These are phyloP conservation scores for Lactifluus rugatus DNA, from an alignment of 768 basidiomycete species.

Conservation along the genomic window DNA sequence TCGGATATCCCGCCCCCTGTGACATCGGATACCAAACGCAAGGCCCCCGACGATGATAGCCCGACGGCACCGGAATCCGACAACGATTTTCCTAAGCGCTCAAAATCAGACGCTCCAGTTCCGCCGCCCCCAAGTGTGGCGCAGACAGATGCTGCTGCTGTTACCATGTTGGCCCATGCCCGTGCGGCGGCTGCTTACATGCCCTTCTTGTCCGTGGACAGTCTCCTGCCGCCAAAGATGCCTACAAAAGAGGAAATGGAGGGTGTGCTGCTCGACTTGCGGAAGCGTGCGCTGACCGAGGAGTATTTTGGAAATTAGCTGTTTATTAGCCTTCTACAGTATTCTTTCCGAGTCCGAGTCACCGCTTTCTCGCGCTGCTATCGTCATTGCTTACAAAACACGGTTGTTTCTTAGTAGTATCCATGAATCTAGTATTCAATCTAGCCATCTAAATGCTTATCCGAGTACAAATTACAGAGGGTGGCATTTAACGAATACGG, in stretches of 20 bases:
- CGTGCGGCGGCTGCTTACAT: conserved; percentile 60
- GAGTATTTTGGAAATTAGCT: conserved; percentile 54
- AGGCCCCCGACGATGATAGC: conserved; percentile 40
- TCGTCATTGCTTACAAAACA: background rate
- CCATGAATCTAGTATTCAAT: background rate
- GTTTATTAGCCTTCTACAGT: background rate
- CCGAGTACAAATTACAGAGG: background rate
- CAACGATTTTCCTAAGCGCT: conserved; percentile 25
- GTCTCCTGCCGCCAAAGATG: conserved; percentile 66
- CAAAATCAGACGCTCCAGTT: conserved; percentile 22
- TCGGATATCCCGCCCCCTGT: conserved; percentile 20
- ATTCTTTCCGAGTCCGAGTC: background rate
- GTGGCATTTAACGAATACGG: background rate
- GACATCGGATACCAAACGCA: conserved; percentile 39
- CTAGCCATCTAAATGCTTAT: background rate
- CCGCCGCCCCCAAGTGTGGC: conserved; percentile 8
- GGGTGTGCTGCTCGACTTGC: conserved; percentile 55
- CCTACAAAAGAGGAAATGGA: conserved; percentile 76
- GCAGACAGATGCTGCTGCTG: conserved; percentile 20
- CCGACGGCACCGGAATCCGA: conserved; percentile 27
- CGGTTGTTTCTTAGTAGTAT: background rate
- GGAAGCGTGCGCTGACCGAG: conserved; percentile 75
- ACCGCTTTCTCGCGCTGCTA: background rate
- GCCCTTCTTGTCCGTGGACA: conserved; percentile 62
- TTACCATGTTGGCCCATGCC: conserved; percentile 30